Conservation (phyloP, 306 rosid species). For the Quercus mongolica region DNA sequence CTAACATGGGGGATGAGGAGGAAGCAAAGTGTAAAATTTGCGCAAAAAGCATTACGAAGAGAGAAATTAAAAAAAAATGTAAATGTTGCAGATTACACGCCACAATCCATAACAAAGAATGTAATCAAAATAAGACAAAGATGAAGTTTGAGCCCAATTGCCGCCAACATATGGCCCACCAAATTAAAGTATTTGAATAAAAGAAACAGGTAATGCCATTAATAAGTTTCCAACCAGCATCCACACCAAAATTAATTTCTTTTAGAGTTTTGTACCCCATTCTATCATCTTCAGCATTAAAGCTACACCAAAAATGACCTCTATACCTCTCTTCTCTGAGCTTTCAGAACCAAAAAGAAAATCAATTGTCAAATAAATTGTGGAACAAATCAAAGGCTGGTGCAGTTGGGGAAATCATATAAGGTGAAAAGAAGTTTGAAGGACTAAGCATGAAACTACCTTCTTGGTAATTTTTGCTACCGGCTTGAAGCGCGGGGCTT, state of each 20-base stretch:
- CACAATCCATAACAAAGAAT: slow-evolving; percentile 17
- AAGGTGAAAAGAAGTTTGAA: slow-evolving; percentile 61
- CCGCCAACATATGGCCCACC: slow-evolving; percentile 23
- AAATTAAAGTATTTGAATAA: not conserved
- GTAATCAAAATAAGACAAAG: slow-evolving; percentile 7
- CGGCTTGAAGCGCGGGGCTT: slow-evolving; percentile 51
- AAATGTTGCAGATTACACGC: slow-evolving; percentile 5
- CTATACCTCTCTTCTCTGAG: not conserved
- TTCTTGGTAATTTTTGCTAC: slow-evolving; percentile 49
- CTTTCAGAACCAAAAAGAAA: not conserved
- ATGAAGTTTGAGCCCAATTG: slow-evolving; percentile 16
- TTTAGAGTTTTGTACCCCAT: not conserved
- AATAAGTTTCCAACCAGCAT: slow-evolving; percentile 34
- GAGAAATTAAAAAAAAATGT: not conserved
- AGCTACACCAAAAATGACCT: slow-evolving; percentile 7
- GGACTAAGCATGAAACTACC: slow-evolving; percentile 65
- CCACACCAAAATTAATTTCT: not conserved
- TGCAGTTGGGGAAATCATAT: slow-evolving; percentile 26
- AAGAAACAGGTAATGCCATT: slow-evolving; percentile 9
- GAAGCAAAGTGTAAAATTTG: not conserved
- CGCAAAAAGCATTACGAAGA: not conserved
- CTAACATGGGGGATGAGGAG: not conserved
- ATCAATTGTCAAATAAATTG: slow-evolving; percentile 42
- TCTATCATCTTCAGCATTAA: not conserved
- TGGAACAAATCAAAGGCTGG: slow-evolving; percentile 66